These are phyloP conservation scores for Phytophthora sojae DNA, from an alignment of 352 stramenopile species.

Conservation along the genomic window DNA sequence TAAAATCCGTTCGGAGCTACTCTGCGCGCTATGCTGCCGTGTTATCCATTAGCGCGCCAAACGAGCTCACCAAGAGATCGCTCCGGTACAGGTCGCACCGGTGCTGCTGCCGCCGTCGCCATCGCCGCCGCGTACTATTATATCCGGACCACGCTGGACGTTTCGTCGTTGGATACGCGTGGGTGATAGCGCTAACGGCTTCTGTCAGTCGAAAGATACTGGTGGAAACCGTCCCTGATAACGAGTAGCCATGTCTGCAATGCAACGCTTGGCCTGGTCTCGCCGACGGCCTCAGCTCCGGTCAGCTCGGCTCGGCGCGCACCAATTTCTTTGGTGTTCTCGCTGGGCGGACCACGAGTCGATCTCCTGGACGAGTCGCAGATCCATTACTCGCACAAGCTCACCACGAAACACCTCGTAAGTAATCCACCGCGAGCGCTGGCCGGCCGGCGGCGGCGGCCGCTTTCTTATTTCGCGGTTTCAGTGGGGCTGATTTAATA, in stretches of 20 bases:
- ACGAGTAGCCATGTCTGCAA: slow-evolving; percentile 33
- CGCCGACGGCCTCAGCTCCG: not conserved
- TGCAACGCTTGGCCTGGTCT: slow-evolving; percentile 1
- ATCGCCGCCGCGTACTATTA: not conserved
- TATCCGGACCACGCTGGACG: slow-evolving; percentile 7
- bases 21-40: slow-evolving; percentile 14
- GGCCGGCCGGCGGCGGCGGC: not conserved
- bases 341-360: slow-evolving; percentile 22
- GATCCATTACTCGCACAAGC: slow-evolving; percentile 38
- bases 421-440: slow-evolving; percentile 36
- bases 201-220: slow-evolving; percentile 30
- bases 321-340: slow-evolving; percentile 37
- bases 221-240: slow-evolving; percentile 19
- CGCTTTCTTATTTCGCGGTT: slow-evolving; percentile 16
- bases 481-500: slow-evolving; percentile 11
- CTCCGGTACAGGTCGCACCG: not conserved
- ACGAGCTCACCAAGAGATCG: slow-evolving; percentile 22
- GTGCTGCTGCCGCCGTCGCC: not conserved
- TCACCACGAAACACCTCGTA: slow-evolving; percentile 33
- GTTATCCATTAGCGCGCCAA: not conserved
- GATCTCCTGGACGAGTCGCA: slow-evolving; percentile 18
- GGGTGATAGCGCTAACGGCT: slow-evolving; percentile 24
- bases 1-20: slow-evolving; percentile 3
- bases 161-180: slow-evolving; percentile 12
- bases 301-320: not conserved